Base-by-base conservation (phyloP, 306 rosid genomes). In the Urtica urens region DNA sequence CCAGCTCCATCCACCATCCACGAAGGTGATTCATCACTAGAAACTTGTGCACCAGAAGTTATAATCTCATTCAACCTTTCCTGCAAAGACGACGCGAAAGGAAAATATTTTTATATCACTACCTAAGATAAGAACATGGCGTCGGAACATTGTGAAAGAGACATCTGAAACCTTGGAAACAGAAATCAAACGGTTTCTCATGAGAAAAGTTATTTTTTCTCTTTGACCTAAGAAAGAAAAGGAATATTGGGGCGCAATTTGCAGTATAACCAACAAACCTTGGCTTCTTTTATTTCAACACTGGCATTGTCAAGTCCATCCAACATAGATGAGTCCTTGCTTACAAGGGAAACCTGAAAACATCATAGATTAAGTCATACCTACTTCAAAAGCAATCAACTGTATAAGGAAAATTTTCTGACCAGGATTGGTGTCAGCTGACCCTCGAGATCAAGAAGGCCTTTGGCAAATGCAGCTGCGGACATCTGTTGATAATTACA, bases 381-480 rank as follows among this genome's bases (percentile, higher is more conserved):
- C 13, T 61, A 69, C 40, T 6, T 42, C 60, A n/a, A 34, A 67
- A 25, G 25, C 51, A 58, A 37, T 58, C 40, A 43, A 56, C 37
- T 56, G 35, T 34, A 55, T 25, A 21, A 19, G 49, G 62, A 58
- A 39, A 64, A 40, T 48, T 53, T 38, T 69, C 94, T 61, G 57
- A 90, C 99, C 92, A 90, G 83, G 63, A 90, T 90, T 45, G 99
- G 99, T 40, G 99, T 90, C 39, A 90, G 69, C 63, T 75, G 94
- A 52, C 99, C 99, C 69, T 90, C 99, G 20, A 90, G 77, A 74
- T 90, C 99, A 66, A 90, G 99, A 35, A 90, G 92, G 61, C 99
- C 99, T 72, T 90, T 90, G 63, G 99, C 99, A 79, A 90, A 90
- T 62, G 94, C 99, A 71, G 99, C 99, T 25, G 99, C 95, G 73